Base-by-base conservation (phyloP, 2,329 filamentous ascomycete genomes). In the Leptographium lundbergii region DNA sequence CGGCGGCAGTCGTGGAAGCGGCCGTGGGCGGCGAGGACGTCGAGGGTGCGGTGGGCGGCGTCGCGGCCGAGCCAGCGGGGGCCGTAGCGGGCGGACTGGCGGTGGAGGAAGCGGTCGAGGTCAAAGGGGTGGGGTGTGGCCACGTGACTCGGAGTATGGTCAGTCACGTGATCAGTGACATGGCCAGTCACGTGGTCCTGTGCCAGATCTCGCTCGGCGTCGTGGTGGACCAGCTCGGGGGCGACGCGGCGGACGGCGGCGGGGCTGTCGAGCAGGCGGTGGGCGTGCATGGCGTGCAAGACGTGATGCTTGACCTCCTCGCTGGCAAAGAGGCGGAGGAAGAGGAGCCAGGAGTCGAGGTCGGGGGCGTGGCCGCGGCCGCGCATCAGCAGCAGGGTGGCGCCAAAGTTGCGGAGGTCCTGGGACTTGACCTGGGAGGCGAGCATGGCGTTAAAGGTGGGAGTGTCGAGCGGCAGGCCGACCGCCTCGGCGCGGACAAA, bases 251-350 rank as follows among this genome's bases (percentile, higher is more conserved):
- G 69, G 9, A 73, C 67, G 1, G 71, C 72, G 0, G 64, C 64
- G 0, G 68, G 67, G 27, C 72, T 69, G 9, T 70, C 65, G 48
- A 81, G 69, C 55, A 79, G 69, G 27, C 74, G 74, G 22, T 73
- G 69, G 42, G 72, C 67, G 58, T 75, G 69, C 77, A 81, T 80
- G 59, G 70, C 69, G 14, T 72, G 71, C 34, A 81, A 66, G 34
- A 78, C 68, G 63, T 76, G 74, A 27, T 73, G 72, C 57, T 73
- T 71, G 56, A 77, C 73, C n/a, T 81, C 76, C 66, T 85, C 82
- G 13, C 78, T 79, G 67, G 81, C 79, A 60, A 87, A 79, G 52
- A 81, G 70, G n/a, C 70, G 67, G 22, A 81, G 67, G 60, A 80
- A 77, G 4, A 75, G 69, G 3, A 75, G 63, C 78, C 78, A 81